Conservation (phyloP, 1,139 yeast genomes). For the Zygoascus hellenicus region DNA sequence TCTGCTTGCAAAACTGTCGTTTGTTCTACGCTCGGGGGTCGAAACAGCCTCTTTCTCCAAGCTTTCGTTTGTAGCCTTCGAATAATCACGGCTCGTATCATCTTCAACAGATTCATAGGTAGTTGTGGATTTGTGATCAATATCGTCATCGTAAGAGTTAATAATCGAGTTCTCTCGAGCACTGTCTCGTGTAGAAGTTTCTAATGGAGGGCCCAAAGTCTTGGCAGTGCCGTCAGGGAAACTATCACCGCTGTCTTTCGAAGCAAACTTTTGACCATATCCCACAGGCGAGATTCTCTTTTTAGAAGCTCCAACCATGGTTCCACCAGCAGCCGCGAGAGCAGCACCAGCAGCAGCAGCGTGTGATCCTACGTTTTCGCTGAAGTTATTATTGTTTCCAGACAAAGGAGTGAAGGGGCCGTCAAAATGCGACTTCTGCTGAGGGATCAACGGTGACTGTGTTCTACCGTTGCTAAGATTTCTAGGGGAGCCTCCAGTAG, state of each 20-base stretch:
- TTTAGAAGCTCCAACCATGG: constrained; percentile 8
- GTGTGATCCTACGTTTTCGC: background rate
- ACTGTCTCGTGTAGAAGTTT: background rate
- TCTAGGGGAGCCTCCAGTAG: constrained; percentile 7
- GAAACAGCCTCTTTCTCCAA: background rate
- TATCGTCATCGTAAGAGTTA: constrained; percentile 12
- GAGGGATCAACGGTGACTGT: constrained; percentile 6
- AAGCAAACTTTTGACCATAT: background rate
- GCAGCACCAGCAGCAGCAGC: constrained; percentile 8
- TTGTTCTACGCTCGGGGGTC: constrained; percentile 1
- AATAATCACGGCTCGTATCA: constrained; percentile 3
- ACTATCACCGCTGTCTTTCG: background rate
- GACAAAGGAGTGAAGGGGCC: constrained; percentile 8
- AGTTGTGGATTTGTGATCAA: constrained; percentile 17
- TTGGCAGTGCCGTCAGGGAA: background rate
- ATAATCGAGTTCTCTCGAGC: constrained; percentile 10
- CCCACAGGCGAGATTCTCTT: background rate
- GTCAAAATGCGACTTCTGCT: constrained; percentile 4
- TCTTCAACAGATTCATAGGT: constrained; percentile 20
- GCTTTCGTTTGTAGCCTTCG: background rate
- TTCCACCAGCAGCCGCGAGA: constrained; percentile 14
- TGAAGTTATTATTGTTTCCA: background rate
- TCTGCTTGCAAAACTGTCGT: background rate
- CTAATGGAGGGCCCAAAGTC: constrained; percentile 1
- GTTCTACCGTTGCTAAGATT: constrained; percentile 1